These are phyloP conservation scores for Globisporangium camurandrum DNA, from an alignment of 352 stramenopile genomes.

Conservation along the genomic window DNA sequence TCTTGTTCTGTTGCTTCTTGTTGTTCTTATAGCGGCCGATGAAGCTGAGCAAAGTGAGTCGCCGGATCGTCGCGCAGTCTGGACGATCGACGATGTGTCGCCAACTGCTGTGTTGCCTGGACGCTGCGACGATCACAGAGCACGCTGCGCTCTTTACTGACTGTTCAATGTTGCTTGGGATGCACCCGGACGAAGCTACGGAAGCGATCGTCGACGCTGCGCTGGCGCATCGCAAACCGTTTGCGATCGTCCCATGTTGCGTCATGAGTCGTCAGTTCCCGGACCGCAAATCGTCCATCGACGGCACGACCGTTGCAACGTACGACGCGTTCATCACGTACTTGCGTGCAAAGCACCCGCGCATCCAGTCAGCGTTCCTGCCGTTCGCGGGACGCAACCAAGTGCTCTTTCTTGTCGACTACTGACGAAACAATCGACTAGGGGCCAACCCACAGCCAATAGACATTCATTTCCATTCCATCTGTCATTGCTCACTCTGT, in stretches of 20 bases:
- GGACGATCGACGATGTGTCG: constrained; percentile 31
- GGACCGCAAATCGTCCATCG: constrained; percentile 35
- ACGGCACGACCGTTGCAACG: constrained; percentile 60
- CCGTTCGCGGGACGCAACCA: constrained; percentile 81
- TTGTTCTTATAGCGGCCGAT: constrained; percentile 46
- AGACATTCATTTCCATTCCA: too few relatives aligned
- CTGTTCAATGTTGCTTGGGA: constrained; percentile 87
- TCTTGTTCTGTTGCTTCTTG: neutral
- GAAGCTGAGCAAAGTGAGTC: constrained; percentile 68
- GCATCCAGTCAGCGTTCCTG: constrained; percentile 57
- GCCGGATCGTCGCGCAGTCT: constrained; percentile 50
- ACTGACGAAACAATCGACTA: too few relatives aligned
- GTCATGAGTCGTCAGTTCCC: constrained; percentile 94
- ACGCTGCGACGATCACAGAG: constrained; percentile 37
- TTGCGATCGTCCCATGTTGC: constrained; percentile 95
- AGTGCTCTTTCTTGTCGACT: constrained; percentile 75
- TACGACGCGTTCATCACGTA: constrained; percentile 83
- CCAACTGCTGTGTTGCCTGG: constrained; percentile 54
- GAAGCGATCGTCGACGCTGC: constrained; percentile 93
- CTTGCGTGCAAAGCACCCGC: constrained; percentile 67
- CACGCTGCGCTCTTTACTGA: constrained; percentile 58
- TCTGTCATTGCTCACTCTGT: too few relatives aligned
- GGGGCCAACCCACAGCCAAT: neutral
- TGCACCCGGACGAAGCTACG: constrained; percentile 95
- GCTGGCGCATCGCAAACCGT: constrained; percentile 82